phyloP scores from a whole-genome alignment of 139 green algal species.

The Chlamydomonas incerta region DNA sequence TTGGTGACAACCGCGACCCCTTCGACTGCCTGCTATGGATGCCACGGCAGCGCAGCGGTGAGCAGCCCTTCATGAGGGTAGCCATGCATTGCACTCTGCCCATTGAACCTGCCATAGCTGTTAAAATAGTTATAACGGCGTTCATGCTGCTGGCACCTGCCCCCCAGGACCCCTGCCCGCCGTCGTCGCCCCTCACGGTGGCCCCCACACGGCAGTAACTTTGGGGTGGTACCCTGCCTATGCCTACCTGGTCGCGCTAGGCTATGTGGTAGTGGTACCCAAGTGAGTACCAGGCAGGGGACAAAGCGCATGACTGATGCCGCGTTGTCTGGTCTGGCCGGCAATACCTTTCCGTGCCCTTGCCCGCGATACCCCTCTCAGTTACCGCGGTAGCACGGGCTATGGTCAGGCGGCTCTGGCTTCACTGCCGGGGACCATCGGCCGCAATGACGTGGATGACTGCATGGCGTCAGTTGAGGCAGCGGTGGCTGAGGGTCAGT shows the following conservation, averaged over 20 bases:
- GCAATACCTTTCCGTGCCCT: too few species aligned
- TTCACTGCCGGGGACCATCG: constrained; percentile 83
- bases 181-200: constrained; percentile 86
- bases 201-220: constrained; percentile 84
- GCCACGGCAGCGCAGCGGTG: constrained; percentile 4
- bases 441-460: constrained; percentile 87
- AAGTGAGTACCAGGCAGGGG: constrained; percentile 51
- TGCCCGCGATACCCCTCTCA: too few species aligned
- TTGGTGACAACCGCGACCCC: neutral
- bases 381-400: constrained; percentile 57
- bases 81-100: too few species aligned
- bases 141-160: too few species aligned
- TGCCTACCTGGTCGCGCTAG: constrained; percentile 74
- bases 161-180: constrained; percentile 62
- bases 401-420: constrained; percentile 80
- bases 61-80: neutral
- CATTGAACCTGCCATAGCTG: too few species aligned
- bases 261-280: constrained; percentile 78
- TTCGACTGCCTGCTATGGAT: constrained; percentile 29
- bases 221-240: constrained; percentile 77
- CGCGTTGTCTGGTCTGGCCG: too few species aligned
- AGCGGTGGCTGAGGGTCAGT: constrained; percentile 62
- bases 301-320: too few species aligned
- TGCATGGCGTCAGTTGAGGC: constrained; percentile 83
- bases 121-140: too few species aligned